These are phyloP conservation scores for Colletotrichum brevisporum DNA, from an alignment of 2,329 filamentous ascomycete species.

Conservation along the genomic window DNA sequence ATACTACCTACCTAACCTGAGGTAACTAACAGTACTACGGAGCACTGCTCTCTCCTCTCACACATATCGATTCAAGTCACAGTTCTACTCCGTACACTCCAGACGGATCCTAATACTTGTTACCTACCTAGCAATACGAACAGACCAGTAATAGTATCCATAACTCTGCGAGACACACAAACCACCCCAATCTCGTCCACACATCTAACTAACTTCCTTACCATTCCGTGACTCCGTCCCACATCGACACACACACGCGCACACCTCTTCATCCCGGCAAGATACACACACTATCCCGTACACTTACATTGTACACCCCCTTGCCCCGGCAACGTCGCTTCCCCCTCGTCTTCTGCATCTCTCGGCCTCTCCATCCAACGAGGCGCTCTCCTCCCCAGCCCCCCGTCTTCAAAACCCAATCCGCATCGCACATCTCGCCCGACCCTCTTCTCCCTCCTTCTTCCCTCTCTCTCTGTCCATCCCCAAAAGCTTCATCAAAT, in stretches of 20 bases:
- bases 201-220: slow-evolving; percentile 50
- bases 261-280: not conserved
- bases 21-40: no score
- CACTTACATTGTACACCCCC: slow-evolving; percentile 17
- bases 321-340: slow-evolving; percentile 41
- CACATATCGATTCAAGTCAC: not conserved
- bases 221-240: slow-evolving; percentile 51
- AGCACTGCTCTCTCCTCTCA: not conserved
- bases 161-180: not conserved
- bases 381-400: slow-evolving; percentile 32
- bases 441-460: slow-evolving; percentile 41
- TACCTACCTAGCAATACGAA: no score
- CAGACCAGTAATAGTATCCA: no score
- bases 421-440: slow-evolving; percentile 41
- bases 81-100: no score
- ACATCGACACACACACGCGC: slow-evolving; percentile 17
- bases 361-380: slow-evolving; percentile 31
- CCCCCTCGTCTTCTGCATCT: slow-evolving; percentile 33
- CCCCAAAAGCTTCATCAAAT: slow-evolving; percentile 39
- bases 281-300: not conserved
- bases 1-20: no score
- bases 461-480: slow-evolving; percentile 40
- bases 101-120: no score
- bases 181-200: slow-evolving; percentile 39
- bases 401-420: slow-evolving; percentile 45